Evolutionary conservation across 208 protist genomes (phyloP).

Genomic region (Wallacemonas sp.): DNA sequence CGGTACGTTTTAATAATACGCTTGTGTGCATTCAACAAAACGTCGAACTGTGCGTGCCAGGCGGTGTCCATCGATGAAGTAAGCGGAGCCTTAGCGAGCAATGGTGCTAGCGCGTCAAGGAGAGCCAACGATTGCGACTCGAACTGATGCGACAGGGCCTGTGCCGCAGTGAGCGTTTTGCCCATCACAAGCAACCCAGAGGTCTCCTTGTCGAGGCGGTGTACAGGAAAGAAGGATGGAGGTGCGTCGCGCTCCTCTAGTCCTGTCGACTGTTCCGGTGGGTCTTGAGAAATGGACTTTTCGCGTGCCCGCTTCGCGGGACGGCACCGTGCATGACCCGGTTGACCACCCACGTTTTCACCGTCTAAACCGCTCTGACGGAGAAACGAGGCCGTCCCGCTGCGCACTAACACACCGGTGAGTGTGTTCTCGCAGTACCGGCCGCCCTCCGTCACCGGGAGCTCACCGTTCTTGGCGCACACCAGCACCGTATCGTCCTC

Average conservation of each 20-base stretch:
- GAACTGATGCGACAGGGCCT: conserved; percentile 43
- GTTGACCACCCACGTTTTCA: too few relatives aligned
- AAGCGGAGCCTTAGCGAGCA: conserved; percentile 1
- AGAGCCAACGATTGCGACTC: conserved; percentile 38
- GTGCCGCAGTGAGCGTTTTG: conserved; percentile 29
- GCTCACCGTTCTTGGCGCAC: conserved; percentile 73
- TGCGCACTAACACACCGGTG: conserved; percentile 40
- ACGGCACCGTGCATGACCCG: too few relatives aligned
- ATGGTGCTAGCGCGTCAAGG: not conserved
- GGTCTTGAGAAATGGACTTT: not conserved
- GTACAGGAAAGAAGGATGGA: conserved; percentile 40
- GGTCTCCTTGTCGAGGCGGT: conserved; percentile 90
- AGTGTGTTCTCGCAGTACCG: conserved; percentile 85
- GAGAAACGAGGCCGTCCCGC: not conserved
- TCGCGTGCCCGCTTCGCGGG: conserved; percentile 8
- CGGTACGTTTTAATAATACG: conserved; percentile 60
- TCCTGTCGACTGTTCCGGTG: not conserved
- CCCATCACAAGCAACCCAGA: conserved; percentile 76
- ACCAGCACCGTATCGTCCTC: conserved; percentile 59
- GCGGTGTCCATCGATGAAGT: not conserved
- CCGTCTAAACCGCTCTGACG: not conserved
- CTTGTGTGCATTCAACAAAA: conserved; percentile 29
- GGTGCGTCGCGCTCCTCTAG: not conserved
- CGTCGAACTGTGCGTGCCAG: conserved; percentile 25
- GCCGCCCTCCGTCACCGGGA: conserved; percentile 84